phyloP scores from a whole-genome alignment of 768 basidiomycete genomes.

The Trametes cubensis region DNA sequence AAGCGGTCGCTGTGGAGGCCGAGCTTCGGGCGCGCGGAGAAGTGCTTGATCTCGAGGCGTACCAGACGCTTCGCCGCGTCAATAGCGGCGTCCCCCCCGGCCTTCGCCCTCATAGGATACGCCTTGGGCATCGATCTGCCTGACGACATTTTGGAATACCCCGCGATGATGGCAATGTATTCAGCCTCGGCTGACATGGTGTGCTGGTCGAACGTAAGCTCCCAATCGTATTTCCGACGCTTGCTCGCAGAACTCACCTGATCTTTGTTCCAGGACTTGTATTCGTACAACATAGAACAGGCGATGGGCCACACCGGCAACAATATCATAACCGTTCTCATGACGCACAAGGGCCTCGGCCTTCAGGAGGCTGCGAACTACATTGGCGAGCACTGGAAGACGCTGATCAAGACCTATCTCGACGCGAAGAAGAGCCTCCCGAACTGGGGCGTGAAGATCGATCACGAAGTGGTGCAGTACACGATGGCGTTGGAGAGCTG shows the following conservation, averaged over 20 bases:
- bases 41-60: slow-evolving; percentile 57
- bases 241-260: neutral
- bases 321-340: slow-evolving; percentile 70
- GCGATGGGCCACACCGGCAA: slow-evolving; percentile 66
- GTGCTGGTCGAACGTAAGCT: slow-evolving; percentile 69
- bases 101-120: slow-evolving; percentile 62
- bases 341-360: slow-evolving; percentile 53
- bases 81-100: slow-evolving; percentile 69
- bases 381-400: slow-evolving; percentile 54
- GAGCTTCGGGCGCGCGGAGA: slow-evolving; percentile 58
- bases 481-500: slow-evolving; percentile 60
- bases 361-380: slow-evolving; percentile 63
- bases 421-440: slow-evolving; percentile 48
- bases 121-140: slow-evolving; percentile 64
- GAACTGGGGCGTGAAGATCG: slow-evolving; percentile 48
- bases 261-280: slow-evolving; percentile 52
- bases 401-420: slow-evolving; percentile 54
- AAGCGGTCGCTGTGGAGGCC: slow-evolving; percentile 60
- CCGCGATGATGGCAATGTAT: slow-evolving; percentile 54
- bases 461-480: slow-evolving; percentile 54
- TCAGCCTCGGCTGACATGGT: slow-evolving; percentile 66
- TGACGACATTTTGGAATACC: slow-evolving; percentile 61
- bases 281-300: slow-evolving; percentile 76
- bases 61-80: slow-evolving; percentile 62
- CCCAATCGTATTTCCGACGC: neutral